Evolutionary conservation across 768 basidiomycete species (phyloP).

Genomic region (Tricholoma saponaceum): DNA sequence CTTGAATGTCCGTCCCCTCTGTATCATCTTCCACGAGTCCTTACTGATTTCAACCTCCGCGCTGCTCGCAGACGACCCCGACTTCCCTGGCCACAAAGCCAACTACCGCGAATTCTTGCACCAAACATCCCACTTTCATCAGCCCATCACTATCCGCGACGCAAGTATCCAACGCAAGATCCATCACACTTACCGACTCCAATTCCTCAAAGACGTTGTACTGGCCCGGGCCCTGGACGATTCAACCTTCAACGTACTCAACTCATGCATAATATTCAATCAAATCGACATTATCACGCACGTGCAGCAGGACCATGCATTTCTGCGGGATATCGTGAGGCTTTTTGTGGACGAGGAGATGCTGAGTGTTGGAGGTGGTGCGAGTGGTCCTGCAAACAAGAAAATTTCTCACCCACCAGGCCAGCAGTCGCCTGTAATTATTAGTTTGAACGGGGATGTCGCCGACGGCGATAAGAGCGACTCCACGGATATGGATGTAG

Average conservation of each 20-base stretch:
- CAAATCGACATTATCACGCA: slow-evolving; percentile 97
- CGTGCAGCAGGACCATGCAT: slow-evolving; percentile 71
- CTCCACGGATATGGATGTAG: slow-evolving; percentile 35
- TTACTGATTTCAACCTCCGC: slow-evolving; percentile 7
- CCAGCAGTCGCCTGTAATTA: slow-evolving; percentile 28
- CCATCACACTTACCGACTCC: slow-evolving; percentile 95
- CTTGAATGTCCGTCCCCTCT: slow-evolving; percentile 76
- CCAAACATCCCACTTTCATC: slow-evolving; percentile 78
- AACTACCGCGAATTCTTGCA: slow-evolving; percentile 93
- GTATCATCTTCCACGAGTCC: slow-evolving; percentile 5
- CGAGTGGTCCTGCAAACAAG: slow-evolving; percentile 20
- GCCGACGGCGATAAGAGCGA: slow-evolving; percentile 30
- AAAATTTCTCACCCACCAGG: slow-evolving; percentile 20
- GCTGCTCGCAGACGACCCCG: slow-evolving; percentile 76
- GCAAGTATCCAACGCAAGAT: slow-evolving; percentile 77
- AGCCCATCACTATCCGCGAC: slow-evolving; percentile 84
- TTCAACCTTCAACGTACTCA: slow-evolving; percentile 94
- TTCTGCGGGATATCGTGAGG: slow-evolving; percentile 74
- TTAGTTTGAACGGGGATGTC: slow-evolving; percentile 39
- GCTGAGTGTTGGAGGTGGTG: slow-evolving; percentile 35
- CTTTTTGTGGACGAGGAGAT: slow-evolving; percentile 74
- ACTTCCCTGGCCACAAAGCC: slow-evolving; percentile 94
- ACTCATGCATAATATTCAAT: slow-evolving; percentile 97
- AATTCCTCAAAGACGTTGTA: slow-evolving; percentile 97
- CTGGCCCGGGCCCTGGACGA: slow-evolving; percentile 94